Evolutionary conservation across 78 protist genomes (phyloP), one percentile per base, ranked within the genome.

Genomic region (Tieghemostelium lacteum): DNA sequence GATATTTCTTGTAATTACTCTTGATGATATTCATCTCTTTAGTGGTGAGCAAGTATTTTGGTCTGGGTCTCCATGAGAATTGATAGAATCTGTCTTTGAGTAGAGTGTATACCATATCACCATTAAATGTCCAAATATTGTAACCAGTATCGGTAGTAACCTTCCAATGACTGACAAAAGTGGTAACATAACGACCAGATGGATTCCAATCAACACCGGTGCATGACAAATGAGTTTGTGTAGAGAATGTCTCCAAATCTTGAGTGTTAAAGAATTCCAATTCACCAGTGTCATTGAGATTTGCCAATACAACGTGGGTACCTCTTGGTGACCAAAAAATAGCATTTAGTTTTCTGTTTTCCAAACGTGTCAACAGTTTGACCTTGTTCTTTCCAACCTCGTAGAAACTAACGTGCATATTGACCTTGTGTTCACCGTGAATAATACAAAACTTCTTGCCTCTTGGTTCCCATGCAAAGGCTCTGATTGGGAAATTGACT

Each of bases 151-250:
- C 98, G 70, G 93, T 66, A 70, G 78, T 55, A 10, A 49, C 87
- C 58, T 83, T 64, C 95, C 92, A 94, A 55, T 54, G 64, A 8
- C 88, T 31, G 26, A 95, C 97, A 58, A 6, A 62, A 34, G 98
- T 92, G 73, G 95, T 55, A 19, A 97, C 87, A 57, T 57, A 98
- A 29, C 99, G 86, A 54, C 99, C 99, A 24, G 97, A 92, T 54
- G 99, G 98, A 73, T 97, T 97, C 99, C 99, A 98, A 76, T 91
- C 94, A 62, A 91, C 70, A 69, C 85, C 86, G 20, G 98, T 80
- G 50, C 76, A 65, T 93, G 76, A 80, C 55, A 93, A 72, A 93
- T 97, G 99, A 86, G 96, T 97, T 62, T 88, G 94, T 34, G 63
- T 74, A 24, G 87, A 55, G 50, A 74, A 88, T 33, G 75, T 45